phyloP scores from a whole-genome alignment of 2,329 filamentous ascomycete species.

The Alternaria longipes region DNA sequence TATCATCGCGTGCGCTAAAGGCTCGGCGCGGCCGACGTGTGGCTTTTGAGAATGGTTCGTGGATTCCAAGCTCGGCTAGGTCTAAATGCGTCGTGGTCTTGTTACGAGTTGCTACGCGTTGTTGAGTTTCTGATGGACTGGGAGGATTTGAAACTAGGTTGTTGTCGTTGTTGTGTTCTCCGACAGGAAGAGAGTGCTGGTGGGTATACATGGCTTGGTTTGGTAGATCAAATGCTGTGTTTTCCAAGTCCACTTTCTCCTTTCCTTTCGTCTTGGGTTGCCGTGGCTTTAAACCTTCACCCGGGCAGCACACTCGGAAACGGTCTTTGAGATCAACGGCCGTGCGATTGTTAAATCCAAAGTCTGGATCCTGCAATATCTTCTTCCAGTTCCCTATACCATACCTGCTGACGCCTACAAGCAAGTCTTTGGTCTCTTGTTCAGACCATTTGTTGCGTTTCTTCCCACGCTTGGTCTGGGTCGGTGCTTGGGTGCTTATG shows the following conservation, averaged over 20 bases:
- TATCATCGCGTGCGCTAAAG: constrained; percentile 67
- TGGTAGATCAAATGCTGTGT: not conserved
- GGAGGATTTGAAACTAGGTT: not conserved
- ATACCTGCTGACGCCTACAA: constrained; percentile 67
- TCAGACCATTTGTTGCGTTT: constrained; percentile 69
- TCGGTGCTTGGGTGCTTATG: constrained; percentile 9
- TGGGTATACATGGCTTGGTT: not conserved
- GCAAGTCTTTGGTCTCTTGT: constrained; percentile 66
- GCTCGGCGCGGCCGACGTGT: constrained; percentile 63
- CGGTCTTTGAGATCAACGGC: constrained; percentile 71
- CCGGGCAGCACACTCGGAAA: constrained; percentile 64
- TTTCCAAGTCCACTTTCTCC: not conserved
- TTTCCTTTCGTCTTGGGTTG: constrained; percentile 52
- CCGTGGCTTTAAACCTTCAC: constrained; percentile 39
- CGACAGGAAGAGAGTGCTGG: not conserved
- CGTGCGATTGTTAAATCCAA: constrained; percentile 66
- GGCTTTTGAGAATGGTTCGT: constrained; percentile 59
- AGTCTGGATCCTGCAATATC: constrained; percentile 66
- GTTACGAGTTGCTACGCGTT: constrained; percentile 26
- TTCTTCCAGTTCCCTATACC: constrained; percentile 72
- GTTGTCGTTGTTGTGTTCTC: not conserved
- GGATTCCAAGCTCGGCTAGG: constrained; percentile 58
- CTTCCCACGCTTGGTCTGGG: constrained; percentile 54
- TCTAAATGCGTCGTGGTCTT: constrained; percentile 38
- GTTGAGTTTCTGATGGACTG: constrained; percentile 4